A percentile compares a stretch with the other conserved stretches of the same genome.
These are phyloP conservation scores for Auricularia auricula-judae DNA, from an alignment of 768 basidiomycete species.

Conservation along the genomic window DNA sequence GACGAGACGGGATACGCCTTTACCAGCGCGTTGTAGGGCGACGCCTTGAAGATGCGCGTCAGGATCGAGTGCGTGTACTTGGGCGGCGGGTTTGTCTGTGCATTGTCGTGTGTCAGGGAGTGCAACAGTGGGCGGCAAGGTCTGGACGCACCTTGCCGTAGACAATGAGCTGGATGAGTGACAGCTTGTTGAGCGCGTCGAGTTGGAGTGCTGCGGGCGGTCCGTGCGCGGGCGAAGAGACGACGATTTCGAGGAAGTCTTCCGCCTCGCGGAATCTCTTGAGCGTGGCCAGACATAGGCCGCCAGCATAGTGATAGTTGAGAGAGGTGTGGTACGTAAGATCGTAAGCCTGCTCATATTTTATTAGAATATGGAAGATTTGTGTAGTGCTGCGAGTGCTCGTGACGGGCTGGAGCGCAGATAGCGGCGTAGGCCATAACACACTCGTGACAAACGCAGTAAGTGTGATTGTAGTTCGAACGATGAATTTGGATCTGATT, in stretches of 20 bases:
- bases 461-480: neutral
- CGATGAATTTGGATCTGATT: too few species aligned
- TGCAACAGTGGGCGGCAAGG: neutral
- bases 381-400: too few species aligned
- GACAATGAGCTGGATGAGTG: conserved; percentile 66
- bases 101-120: neutral
- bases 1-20: conserved; percentile 51
- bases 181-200: conserved; percentile 78
- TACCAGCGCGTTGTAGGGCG: conserved; percentile 53
- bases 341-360: conserved; percentile 25
- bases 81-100: conserved; percentile 32
- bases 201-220: conserved; percentile 61
- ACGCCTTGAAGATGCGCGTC: conserved; percentile 49
- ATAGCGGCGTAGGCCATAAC: too few species aligned
- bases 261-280: conserved; percentile 60
- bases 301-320: conserved; percentile 76
- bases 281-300: conserved; percentile 51
- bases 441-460: neutral
- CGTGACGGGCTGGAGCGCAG: too few species aligned
- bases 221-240: conserved; percentile 44
- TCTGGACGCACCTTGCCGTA: conserved; percentile 49
- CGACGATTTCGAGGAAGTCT: conserved; percentile 73
- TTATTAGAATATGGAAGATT: neutral
- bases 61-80: conserved; percentile 62
- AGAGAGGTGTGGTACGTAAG: conserved; percentile 71